A percentile compares a stretch with the other conserved stretches of the same genome.
phyloP scores from a whole-genome alignment of 345 rosid genomes.

The Streptanthus diversifolius region DNA sequence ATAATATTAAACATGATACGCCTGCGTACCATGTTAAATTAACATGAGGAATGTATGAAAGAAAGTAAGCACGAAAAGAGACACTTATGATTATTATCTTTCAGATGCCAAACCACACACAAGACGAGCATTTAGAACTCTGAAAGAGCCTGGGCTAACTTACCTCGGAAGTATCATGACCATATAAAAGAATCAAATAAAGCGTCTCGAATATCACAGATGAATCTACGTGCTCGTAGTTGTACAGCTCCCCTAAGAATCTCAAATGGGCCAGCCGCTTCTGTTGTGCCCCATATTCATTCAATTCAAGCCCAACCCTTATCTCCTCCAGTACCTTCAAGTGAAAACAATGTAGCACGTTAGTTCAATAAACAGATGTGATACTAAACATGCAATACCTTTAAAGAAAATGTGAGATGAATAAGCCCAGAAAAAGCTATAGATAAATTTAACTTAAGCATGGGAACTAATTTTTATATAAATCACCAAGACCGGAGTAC shows the following conservation, averaged over 20 bases:
- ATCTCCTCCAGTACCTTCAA: conserved; percentile 96
- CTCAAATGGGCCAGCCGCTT: conserved; percentile 95
- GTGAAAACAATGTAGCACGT: conserved; percentile 24
- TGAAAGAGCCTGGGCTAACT: conserved; percentile 8
- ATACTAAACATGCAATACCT: conserved; percentile 4
- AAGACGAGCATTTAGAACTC: background rate
- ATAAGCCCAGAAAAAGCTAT: conserved; percentile 1
- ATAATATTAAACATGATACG: no score
- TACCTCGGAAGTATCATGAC: conserved; percentile 88
- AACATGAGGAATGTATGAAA: background rate
- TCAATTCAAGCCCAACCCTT: conserved; percentile 85
- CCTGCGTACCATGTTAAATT: background rate
- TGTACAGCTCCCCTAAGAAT: conserved; percentile 95
- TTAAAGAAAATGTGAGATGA: conserved; percentile 2
- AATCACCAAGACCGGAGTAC: background rate
- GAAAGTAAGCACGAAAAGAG: conserved; percentile 1
- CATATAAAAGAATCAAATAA: conserved; percentile 71
- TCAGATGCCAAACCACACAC: conserved; percentile 10
- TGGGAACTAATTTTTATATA: background rate
- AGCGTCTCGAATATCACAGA: conserved; percentile 96
- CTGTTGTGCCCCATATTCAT: conserved; percentile 98
- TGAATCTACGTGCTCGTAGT: conserved; percentile 95
- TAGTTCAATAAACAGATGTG: background rate
- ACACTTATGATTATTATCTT: background rate
- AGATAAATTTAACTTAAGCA: background rate